Conservation (phyloP, 257 asterid species). For the Salvia miltiorrhiza region DNA sequence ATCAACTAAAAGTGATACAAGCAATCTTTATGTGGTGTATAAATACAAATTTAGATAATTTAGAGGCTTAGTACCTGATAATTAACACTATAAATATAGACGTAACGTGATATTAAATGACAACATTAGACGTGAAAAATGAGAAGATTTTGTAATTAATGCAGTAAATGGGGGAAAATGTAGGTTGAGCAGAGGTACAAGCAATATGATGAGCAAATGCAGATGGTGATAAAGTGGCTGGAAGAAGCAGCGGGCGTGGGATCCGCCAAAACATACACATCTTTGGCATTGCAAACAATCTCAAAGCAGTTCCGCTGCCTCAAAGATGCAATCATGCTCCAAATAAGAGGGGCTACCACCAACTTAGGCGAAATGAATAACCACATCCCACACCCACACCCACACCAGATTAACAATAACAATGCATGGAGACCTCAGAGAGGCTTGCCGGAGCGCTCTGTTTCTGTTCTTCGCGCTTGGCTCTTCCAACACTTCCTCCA, state of each 20-base stretch:
- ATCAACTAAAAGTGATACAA: too few species aligned
- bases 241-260: constrained; percentile 54
- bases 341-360: constrained; percentile 45
- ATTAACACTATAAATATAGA: too few species aligned
- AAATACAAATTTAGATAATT: too few species aligned
- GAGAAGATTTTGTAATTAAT: too few species aligned
- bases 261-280: constrained; percentile 51
- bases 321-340: constrained; percentile 50
- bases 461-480: constrained; percentile 89
- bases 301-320: constrained; percentile 67
- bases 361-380: constrained; percentile 82
- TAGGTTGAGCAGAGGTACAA: constrained; percentile 67
- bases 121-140: too few species aligned
- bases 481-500: constrained; percentile 86
- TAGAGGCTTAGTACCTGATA: too few species aligned
- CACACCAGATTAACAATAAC: constrained; percentile 71
- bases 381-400: too few species aligned
- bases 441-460: constrained; percentile 84
- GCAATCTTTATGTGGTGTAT: too few species aligned
- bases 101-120: too few species aligned
- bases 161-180: neutral
- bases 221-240: constrained; percentile 43
- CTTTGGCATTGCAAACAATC: constrained; percentile 50
- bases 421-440: constrained; percentile 99
- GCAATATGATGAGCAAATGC: constrained; percentile 59